A percentile compares a stretch with the other conserved stretches of the same genome.
Evolutionary conservation across 2,329 filamentous ascomycete genomes (phyloP).

Genomic region (Aspergillus viridinutans): DNA sequence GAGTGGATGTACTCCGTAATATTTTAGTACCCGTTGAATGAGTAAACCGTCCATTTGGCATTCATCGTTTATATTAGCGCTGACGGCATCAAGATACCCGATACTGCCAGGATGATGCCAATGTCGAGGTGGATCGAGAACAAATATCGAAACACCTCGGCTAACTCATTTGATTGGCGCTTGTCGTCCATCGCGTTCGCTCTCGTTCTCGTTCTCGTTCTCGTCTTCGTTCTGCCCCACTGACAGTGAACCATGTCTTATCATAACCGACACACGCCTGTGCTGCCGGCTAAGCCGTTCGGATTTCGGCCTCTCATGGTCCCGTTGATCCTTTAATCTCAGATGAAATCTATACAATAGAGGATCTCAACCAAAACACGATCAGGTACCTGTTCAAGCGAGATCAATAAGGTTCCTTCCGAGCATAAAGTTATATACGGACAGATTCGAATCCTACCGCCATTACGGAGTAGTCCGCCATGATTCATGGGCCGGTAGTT

Average conservation of each 20-base stretch:
- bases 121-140: neutral
- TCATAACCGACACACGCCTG: neutral
- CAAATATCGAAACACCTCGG: neutral
- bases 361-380: no score
- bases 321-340: neutral
- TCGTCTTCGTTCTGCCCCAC: constrained; percentile 17
- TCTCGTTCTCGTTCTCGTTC: constrained; percentile 16
- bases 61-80: neutral
- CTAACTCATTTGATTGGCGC: constrained; percentile 6
- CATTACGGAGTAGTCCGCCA: neutral
- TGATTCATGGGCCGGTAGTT: neutral
- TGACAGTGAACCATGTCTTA: neutral
- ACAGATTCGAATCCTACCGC: neutral
- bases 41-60: neutral
- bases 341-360: neutral
- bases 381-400: no score
- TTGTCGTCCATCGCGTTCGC: constrained; percentile 26
- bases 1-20: neutral
- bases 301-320: neutral
- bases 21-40: neutral
- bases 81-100: neutral
- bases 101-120: neutral
- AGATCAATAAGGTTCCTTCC: neutral
- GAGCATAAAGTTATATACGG: neutral
- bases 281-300: neutral